These are phyloP conservation scores for Pouteria campechiana DNA, from an alignment of 179 eudicot genomes.

Conservation along the genomic window DNA sequence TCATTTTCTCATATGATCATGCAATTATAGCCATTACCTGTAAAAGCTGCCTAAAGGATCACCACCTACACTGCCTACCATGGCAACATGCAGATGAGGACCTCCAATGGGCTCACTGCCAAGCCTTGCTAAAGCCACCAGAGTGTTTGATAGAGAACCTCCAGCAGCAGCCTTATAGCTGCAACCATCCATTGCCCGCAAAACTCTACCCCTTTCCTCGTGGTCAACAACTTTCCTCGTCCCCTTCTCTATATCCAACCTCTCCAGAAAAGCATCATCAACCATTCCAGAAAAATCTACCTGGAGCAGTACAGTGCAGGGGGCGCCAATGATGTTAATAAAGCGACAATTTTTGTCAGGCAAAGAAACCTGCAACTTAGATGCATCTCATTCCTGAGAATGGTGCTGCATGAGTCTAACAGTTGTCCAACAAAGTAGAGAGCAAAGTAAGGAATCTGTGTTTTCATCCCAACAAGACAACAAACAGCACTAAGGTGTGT, in stretches of 20 bases:
- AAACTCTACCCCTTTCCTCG: conserved; percentile 85
- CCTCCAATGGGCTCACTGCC: conserved; percentile 62
- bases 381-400: no score
- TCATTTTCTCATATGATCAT: no score
- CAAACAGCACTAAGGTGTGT: no score
- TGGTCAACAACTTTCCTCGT: conserved; percentile 85
- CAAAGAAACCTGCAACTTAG: not conserved
- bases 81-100: conserved; percentile 64
- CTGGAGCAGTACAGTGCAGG: conserved; percentile 16
- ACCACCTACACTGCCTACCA: conserved; percentile 92
- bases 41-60: conserved; percentile 94
- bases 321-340: not conserved
- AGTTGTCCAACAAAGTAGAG: no score
- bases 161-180: conserved; percentile 99
- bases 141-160: conserved; percentile 89
- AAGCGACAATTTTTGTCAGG: not conserved
- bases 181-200: conserved; percentile 98
- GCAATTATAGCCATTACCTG: no score
- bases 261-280: conserved; percentile 62
- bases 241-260: conserved; percentile 73
- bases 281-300: conserved; percentile 97
- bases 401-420: no score
- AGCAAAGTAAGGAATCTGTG: no score
- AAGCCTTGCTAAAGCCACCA: conserved; percentile 96
- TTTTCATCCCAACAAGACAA: no score